Percentiles rank a stretch among this genome's conserved stretches.
phyloP scores from a whole-genome alignment of 345 rosid genomes.

The Excoecaria cochinchinensis region DNA sequence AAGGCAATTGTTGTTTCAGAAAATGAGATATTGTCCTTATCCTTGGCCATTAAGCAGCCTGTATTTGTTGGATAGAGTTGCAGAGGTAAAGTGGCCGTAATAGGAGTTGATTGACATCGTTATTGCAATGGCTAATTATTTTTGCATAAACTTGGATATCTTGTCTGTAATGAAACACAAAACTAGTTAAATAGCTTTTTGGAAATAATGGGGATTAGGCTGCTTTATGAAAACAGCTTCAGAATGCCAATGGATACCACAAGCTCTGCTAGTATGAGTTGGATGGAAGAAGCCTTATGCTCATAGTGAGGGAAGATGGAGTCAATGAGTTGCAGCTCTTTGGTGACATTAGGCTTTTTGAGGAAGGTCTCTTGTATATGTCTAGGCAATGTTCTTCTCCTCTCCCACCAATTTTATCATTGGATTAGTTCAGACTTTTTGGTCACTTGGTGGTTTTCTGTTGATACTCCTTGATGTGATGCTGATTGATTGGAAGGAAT shows the following conservation, averaged over 20 bases:
- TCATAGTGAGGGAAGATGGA: background rate
- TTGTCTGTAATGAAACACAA: background rate
- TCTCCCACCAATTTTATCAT: too few species aligned
- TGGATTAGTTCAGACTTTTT: background rate
- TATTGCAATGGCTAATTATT: background rate
- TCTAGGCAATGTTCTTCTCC: background rate
- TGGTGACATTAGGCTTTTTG: background rate
- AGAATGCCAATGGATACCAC: background rate
- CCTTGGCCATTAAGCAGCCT: constrained; percentile 2
- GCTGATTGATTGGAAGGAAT: background rate
- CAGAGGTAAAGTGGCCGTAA: background rate
- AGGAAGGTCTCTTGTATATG: background rate
- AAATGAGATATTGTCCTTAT: constrained; percentile 3
- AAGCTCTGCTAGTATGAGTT: background rate
- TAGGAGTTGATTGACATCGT: background rate
- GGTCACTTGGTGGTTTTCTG: background rate
- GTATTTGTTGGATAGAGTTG: background rate
- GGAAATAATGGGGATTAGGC: background rate
- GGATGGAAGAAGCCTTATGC: background rate
- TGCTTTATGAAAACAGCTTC: background rate
- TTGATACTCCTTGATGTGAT: background rate
- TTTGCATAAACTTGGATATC: background rate
- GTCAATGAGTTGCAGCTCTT: background rate
- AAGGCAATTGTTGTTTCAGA: background rate
- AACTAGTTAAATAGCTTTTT: background rate